Conservation (phyloP, 2,329 filamentous ascomycete species). For the Aaosphaeria arxii region DNA sequence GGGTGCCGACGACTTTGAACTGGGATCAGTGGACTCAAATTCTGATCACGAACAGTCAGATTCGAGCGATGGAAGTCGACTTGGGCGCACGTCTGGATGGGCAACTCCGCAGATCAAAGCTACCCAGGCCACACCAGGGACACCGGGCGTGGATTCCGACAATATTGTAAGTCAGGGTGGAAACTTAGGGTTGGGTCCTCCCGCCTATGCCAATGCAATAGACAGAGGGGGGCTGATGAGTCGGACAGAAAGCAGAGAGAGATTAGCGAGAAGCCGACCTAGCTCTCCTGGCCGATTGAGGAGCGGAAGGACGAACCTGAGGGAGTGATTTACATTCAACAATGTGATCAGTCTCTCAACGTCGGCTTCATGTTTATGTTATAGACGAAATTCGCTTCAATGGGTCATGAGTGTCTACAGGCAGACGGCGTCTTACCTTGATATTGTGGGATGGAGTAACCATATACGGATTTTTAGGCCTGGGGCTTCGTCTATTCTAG, state of each 20-base stretch:
- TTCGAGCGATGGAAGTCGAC: slow-evolving; percentile 54
- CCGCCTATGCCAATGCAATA: slow-evolving; percentile 41
- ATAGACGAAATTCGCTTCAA: no score
- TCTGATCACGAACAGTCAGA: slow-evolving; percentile 63
- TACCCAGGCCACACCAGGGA: slow-evolving; percentile 10
- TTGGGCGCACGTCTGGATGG: slow-evolving; percentile 63
- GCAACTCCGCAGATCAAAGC: slow-evolving; percentile 62
- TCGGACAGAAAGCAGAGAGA: slow-evolving; percentile 82
- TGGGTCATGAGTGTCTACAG: no score
- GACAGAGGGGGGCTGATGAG: slow-evolving; percentile 71
- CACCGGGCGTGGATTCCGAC: slow-evolving; percentile 10
- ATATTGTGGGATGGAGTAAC: no score
- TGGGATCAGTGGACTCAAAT: slow-evolving; percentile 62
- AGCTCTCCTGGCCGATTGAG: slow-evolving; percentile 48
- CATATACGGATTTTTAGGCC: no score
- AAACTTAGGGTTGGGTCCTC: slow-evolving; percentile 26
- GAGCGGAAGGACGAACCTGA: slow-evolving; percentile 36
- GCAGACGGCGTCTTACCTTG: no score
- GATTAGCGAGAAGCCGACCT: slow-evolving; percentile 56
- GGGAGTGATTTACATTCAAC: slow-evolving; percentile 14
- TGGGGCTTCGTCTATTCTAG: no score
- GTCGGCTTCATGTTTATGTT: no score
- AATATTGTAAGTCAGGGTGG: slow-evolving; percentile 24
- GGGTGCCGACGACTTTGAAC: slow-evolving; percentile 69
- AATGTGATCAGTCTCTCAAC: no score